Base-by-base conservation (phyloP, 1,284 basidiomycete genomes). In the Tilletia indica region DNA sequence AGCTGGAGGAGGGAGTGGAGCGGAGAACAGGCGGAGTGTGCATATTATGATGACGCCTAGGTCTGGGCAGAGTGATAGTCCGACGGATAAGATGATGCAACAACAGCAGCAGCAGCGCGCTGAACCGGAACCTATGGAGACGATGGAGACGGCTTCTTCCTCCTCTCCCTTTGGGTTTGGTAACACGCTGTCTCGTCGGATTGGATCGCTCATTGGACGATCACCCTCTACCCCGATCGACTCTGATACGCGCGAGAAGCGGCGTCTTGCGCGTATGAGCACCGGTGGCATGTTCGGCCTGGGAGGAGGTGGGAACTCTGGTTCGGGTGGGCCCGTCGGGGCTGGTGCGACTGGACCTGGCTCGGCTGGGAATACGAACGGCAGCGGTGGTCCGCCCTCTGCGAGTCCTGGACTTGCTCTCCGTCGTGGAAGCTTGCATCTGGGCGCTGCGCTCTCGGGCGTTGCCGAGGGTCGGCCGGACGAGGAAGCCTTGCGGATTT, bases 191-290 rank as follows among this genome's bases (percentile, higher is more conserved):
- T 73, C 77, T 16, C 76, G 79, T 19, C 73, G 81, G 8, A 81
- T 81, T 71, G 82, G 82, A 64, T 76, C 77, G 8, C 73, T 83
- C 69, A 75, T 79, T 58, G 73, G 78, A 21, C 74, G 79, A 4
- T 79, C 77, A 12, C 80, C 80, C 0, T 76, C 77, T 68, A 77
- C 71, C 45, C 75, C 78, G 47, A 47, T 76, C 25, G 80, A 80
- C 68, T 71, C 73, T 11, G 79, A 79, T 25, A 71, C 72, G 3
- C 58, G 73, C 21, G 80, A 81, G 67, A 76, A 77, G 49, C 76
- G 79, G 64, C 76, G 79, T 70, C 75, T 75, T 39, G 74, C 73
- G 54, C 70, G 80, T 21, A 78, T 81, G 77, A 79, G 78, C 71
- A 78, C 77, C 34, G 78, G 78, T 21, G 77, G 71, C n/a, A 78